Conservation (phyloP, 1,139 yeast genomes). For the Suhomyces atakaporum region DNA sequence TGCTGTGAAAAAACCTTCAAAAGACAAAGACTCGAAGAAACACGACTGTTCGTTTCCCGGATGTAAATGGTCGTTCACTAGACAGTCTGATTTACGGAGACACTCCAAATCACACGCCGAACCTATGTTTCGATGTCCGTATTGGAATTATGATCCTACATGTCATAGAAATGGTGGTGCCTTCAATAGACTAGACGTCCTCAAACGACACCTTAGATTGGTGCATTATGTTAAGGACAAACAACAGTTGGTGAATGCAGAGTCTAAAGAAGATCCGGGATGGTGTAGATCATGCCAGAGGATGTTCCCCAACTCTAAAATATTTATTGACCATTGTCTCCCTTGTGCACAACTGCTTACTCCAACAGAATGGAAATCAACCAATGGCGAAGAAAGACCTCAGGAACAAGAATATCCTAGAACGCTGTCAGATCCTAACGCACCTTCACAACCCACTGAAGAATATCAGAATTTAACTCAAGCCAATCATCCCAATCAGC, state of each 20-base stretch:
- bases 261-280: constrained; percentile 51
- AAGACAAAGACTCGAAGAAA: constrained; percentile 26
- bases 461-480: constrained; percentile 10
- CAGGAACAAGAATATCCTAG: constrained; percentile 3
- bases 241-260: constrained; percentile 23
- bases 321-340: constrained; percentile 65
- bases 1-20: constrained; percentile 8
- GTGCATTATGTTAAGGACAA: constrained; percentile 64
- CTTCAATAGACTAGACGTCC: constrained; percentile 67
- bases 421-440: constrained; percentile 1
- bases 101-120: constrained; percentile 64
- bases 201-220: constrained; percentile 65
- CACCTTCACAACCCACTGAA: constrained; percentile 6
- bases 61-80: constrained; percentile 68
- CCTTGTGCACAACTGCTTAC: constrained; percentile 51
- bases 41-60: constrained; percentile 54
- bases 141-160: constrained; percentile 63
- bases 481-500: constrained; percentile 11
- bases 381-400: constrained; percentile 2
- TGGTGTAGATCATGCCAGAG: constrained; percentile 66
- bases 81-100: constrained; percentile 67
- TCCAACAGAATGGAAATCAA: constrained; percentile 11
- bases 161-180: constrained; percentile 76
- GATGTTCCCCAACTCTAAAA: constrained; percentile 56
- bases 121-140: constrained; percentile 72